Evolutionary conservation across 805 yeast genomes (phyloP), one percentile per base, ranked within the genome.

Genomic region (Candida arabinofermentans): DNA sequence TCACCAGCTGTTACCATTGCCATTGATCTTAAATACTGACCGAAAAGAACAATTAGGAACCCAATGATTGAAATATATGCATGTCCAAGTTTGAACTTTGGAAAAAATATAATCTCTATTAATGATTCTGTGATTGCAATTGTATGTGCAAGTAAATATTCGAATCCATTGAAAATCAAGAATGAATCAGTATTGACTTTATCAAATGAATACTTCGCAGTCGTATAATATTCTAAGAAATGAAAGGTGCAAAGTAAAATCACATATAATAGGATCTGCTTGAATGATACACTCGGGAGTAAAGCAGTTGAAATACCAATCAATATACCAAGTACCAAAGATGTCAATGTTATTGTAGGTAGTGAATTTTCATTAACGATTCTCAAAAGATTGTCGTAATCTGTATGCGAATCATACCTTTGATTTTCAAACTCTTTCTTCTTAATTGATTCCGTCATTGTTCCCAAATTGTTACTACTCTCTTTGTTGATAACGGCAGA

Each of bases 1-100:
- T 75, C 73, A 2, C 89, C 86, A 0, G 97, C 96, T 0, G 90
- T 83, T 45, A 75, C 71, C 99, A 93, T 93, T 1, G 97, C 91
- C 27, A 70, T 39, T 1, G 91, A 73, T 40, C 99, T 72, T 4
- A 78, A 55, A 0, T 53, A 16, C 56, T 93, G 99, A 1, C 97
- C 96, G 1, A 61, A 29, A 0, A 77, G 19, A 0, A 78, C 54
- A 1, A 82, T 22, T 0, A 50, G 12, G 0, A 79, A 36, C 0
- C 96, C 97, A 1, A 69, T 0, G 0, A 41, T 38, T 3, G 38
- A 68, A 53, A 30, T 21, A 13, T 14, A 2, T 3, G 40, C 32
- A 33, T 44, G 41, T 5, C 36, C 13, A 1, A 44, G 7, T 46
- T 70, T 69, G 44, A 59, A 58, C 2, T 47, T 35, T 2, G 80